Conservation (phyloP, 371 early-diverging fungal species). For the Zopfochytrium polystomum region DNA sequence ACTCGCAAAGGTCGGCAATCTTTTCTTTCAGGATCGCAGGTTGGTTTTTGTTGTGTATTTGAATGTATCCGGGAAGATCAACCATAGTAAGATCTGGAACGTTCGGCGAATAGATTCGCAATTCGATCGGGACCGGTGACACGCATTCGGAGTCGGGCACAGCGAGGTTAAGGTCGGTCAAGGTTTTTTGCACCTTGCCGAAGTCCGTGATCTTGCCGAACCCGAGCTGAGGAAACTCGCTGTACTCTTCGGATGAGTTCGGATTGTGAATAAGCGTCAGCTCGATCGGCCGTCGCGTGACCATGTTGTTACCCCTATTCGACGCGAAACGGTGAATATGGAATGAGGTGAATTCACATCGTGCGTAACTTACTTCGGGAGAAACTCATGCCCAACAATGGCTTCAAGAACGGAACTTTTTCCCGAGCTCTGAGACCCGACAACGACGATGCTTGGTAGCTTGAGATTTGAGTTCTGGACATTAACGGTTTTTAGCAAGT, state of each 20-base stretch:
- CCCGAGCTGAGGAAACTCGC: constrained; percentile 91
- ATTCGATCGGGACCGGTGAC: constrained; percentile 91
- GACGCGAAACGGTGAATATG: no score
- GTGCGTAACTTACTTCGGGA: constrained; percentile 84
- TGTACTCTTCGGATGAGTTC: constrained; percentile 79
- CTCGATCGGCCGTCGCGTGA: constrained; percentile 97
- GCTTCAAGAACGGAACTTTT: constrained; percentile 98
- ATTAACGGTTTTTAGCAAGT: constrained; percentile 78
- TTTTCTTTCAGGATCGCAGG: constrained; percentile 88
- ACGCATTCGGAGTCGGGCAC: constrained; percentile 92
- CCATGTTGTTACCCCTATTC: constrained; percentile 97
- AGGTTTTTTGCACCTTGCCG: constrained; percentile 82
- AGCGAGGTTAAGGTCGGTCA: constrained; percentile 87
- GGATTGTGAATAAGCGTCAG: constrained; percentile 94
- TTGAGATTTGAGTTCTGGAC: constrained; percentile 50
- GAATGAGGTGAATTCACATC: no score
- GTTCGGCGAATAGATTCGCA: constrained; percentile 90
- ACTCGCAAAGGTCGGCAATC: constrained; percentile 90
- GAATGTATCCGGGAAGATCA: constrained; percentile 99
- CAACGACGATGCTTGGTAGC: constrained; percentile 95
- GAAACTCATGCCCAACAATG: constrained; percentile 95
- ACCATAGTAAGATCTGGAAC: constrained; percentile 96
- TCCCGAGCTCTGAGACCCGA: constrained; percentile 97
- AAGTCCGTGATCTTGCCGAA: constrained; percentile 86
- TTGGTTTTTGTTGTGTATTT: constrained; percentile 91